Percentiles rank a stretch among this genome's conserved stretches.
Evolutionary conservation across 768 basidiomycete species (phyloP).

Genomic region (Dictyophora rubrovolvata): DNA sequence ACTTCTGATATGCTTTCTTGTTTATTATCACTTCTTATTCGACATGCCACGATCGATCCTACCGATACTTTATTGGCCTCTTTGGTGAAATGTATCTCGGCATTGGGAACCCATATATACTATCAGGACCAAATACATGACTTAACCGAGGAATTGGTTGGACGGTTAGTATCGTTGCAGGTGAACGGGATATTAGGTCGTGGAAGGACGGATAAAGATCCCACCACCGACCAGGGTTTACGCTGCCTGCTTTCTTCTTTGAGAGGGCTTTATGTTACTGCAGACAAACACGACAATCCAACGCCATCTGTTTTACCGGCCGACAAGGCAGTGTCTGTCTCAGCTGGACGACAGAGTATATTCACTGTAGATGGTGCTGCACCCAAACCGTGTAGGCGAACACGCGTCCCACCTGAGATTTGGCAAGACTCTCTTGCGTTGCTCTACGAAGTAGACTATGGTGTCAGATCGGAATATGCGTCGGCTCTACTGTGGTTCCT

Average conservation of each 20-base stretch:
- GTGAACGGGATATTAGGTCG: constrained; percentile 41
- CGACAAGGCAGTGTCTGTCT: neutral
- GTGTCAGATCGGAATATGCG: constrained; percentile 73
- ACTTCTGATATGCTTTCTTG: constrained; percentile 83
- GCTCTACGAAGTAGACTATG: constrained; percentile 67
- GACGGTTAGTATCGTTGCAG: constrained; percentile 62
- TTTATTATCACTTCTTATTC: constrained; percentile 63
- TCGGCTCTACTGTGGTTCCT: constrained; percentile 42
- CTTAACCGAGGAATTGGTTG: constrained; percentile 73
- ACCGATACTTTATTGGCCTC: constrained; percentile 56
- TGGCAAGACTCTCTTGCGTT: constrained; percentile 89
- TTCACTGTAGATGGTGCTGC: constrained; percentile 9
- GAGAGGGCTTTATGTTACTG: constrained; percentile 57
- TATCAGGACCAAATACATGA: constrained; percentile 96
- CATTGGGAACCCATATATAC: constrained; percentile 84
- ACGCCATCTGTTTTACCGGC: constrained; percentile 10
- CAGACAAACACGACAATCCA: constrained; percentile 33
- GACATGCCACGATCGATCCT: constrained; percentile 50
- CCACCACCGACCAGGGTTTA: constrained; percentile 52
- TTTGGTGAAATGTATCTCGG: constrained; percentile 68
- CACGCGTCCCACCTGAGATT: constrained; percentile 64
- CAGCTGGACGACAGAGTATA: neutral
- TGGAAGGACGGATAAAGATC: constrained; percentile 27
- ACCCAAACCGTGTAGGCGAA: constrained; percentile 34
- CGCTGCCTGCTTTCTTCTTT: constrained; percentile 61